phyloP scores from a whole-genome alignment of 129 eudicot genomes.

The Helianthus tuberosus region DNA sequence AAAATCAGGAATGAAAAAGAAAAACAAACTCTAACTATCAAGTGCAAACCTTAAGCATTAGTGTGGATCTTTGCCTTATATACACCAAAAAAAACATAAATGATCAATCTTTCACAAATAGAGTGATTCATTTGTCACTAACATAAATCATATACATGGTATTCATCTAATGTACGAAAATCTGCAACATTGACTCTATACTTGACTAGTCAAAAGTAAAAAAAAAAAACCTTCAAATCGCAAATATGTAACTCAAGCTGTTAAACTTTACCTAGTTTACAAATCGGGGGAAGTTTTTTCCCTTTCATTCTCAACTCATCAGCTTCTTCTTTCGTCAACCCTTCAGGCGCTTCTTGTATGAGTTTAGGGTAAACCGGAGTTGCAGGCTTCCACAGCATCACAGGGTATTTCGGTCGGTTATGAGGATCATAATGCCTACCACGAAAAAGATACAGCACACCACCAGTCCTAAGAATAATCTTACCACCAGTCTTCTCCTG shows the following conservation, averaged over 20 bases:
- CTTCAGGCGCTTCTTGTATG: conserved; percentile 96
- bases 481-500: conserved; percentile 96
- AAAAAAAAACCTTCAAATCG: background rate
- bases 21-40: background rate
- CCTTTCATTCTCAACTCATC: conserved; percentile 82
- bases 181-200: background rate
- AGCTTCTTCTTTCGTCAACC: conserved; percentile 89
- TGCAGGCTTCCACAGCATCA: conserved; percentile 99
- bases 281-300: conserved; percentile 69
- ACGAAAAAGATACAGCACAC: conserved; percentile 78
- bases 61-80: background rate
- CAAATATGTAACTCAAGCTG: background rate
- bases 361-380: conserved; percentile 99
- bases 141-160: background rate
- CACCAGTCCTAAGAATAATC: conserved; percentile 87
- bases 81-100: conserved; percentile 7
- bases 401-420: conserved; percentile 81
- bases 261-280: conserved; percentile 73
- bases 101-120: background rate
- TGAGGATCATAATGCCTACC: conserved; percentile 87
- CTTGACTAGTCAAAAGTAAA: background rate
- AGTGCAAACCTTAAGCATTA: conserved; percentile 12
- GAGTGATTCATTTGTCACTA: background rate
- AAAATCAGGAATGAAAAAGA: background rate
- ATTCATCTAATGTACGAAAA: too few relatives aligned